Evolutionary conservation across 495 filamentous ascomycete species (phyloP).

Genomic region (Penicillium tannophilum): DNA sequence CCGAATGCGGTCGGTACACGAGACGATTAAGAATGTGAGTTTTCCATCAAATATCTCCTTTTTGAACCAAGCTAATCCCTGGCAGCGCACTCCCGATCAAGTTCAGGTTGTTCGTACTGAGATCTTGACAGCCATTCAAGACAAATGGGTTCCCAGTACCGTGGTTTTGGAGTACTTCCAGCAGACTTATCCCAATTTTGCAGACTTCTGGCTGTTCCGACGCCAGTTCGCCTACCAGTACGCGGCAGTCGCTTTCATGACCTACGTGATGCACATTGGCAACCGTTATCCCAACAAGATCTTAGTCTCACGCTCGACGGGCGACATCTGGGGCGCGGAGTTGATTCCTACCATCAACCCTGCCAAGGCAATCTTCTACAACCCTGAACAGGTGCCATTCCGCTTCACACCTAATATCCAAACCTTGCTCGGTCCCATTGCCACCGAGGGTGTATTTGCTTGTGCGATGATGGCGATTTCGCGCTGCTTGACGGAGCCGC

Average conservation of each 20-base stretch:
- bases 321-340: slow-evolving; percentile 96
- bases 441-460: slow-evolving; percentile 92
- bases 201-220: slow-evolving; percentile 97
- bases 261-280: slow-evolving; percentile 94
- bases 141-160: slow-evolving; percentile 81
- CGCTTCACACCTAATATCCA: slow-evolving; percentile 96
- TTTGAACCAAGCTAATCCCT: slow-evolving; percentile 16
- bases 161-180: slow-evolving; percentile 89
- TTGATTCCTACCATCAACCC: slow-evolving; percentile 82
- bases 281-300: slow-evolving; percentile 94
- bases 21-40: slow-evolving; percentile 64
- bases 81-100: slow-evolving; percentile 65
- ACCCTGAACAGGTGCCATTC: slow-evolving; percentile 93
- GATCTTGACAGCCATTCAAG: slow-evolving; percentile 87
- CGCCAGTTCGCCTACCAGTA: slow-evolving; percentile 95
- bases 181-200: slow-evolving; percentile 80
- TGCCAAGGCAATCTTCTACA: slow-evolving; percentile 84
- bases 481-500: slow-evolving; percentile 90
- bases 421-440: slow-evolving; percentile 90
- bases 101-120: slow-evolving; percentile 73
- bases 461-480: slow-evolving; percentile 93
- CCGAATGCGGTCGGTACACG: slow-evolving; percentile 75
- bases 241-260: slow-evolving; percentile 97
- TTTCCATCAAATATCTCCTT: background rate
- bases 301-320: slow-evolving; percentile 82